Evolutionary conservation across 495 filamentous ascomycete species (phyloP), one percentile per base, ranked within the genome.

Genomic region (Massariosphaeria phaeospora): DNA sequence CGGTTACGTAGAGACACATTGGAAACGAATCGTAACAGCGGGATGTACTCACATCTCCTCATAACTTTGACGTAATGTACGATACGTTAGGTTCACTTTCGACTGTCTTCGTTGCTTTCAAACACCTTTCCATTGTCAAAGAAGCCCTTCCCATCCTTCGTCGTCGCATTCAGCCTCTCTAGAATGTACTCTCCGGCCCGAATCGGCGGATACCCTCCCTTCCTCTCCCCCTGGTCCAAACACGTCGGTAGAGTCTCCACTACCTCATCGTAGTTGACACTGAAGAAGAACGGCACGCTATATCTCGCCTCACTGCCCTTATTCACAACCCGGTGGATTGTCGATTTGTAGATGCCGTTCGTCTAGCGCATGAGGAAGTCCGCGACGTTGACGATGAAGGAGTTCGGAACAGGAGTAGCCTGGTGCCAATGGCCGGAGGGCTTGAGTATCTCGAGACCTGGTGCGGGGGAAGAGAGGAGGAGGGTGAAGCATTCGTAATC

Each of bases 401-500:
- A 48, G 9, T 75, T 76, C 69, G 60, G 76, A 72, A 57, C 68
- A 70, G 21, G 68, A 46, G 33, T 11, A 1, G 66, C 67, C 26
- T 24, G 44, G 27, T 77, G 73, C 76, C 76, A 79, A 12, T 73
- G 65, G 0, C 72, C 73, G 35, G 73, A 71, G 33, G 73, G 74
- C 34, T 71, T 74, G 1, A 81, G 65, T 0, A 79, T 73, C 57
- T 80, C 76, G 3, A 80, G 60, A 1, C 74, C 76, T 1, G 76
- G 72, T 0, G 66, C 69, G 15, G 72, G 53, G 27, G 68, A 68
- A 24, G 72, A 73, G 0, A 72, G 73, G 0, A 76, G 66, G 26
- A 77, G 72, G 0, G 75, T 77, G 57, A 77, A 74, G 26, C 72
- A 77, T 59, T 78, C 75, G 50, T 67, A 75, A 54, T 78, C 75